Evolutionary conservation across 306 rosid species (phyloP), one percentile per base, ranked within the genome.

Genomic region (Datisca glomerata): DNA sequence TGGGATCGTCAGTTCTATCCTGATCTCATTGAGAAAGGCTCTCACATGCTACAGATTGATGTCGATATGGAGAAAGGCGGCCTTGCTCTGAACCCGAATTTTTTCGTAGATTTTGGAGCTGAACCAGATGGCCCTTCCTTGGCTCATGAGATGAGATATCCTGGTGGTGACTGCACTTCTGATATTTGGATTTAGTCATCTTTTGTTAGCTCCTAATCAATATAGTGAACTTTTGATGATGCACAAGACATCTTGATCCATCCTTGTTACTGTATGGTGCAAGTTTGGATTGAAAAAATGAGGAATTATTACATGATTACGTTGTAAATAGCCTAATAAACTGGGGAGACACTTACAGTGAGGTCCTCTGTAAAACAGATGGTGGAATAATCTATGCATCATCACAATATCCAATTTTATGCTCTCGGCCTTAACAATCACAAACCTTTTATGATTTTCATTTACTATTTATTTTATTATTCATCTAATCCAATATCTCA

Each of bases 141-240:
- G 41, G 97, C 95, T 15, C 97, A 89, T 63, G 97, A 89, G 70
- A 80, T 80, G 89, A 69, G 97, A 66, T 83, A 80, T 35, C 97
- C 94, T 23, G 97, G 97, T 51, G 95, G 97, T 14, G 97, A 89
- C 53, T 89, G 95, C 80, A 87, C 97, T 51, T 87, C 86, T 2
- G 94, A 83, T 55, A 87, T 79, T 19, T 87, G 97, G 97, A 38
- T 79, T 60, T 87, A 58, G 51, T 48, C 51, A 31, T 37, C 29
- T 56, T n/a, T n/a, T n/a, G n/a, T n/a, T n/a, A n/a, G n/a, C n/a
- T n/a, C n/a, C n/a, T n/a, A n/a, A n/a, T n/a, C n/a, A n/a, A n/a
- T n/a, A n/a, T n/a, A n/a, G n/a, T n/a, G n/a, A n/a, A n/a, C n/a
- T n/a, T n/a, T n/a, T n/a, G n/a, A n/a, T n/a, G n/a, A n/a, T n/a